Base-by-base conservation (phyloP, 805 yeast species). In the Starmerella sirachaensis region DNA sequence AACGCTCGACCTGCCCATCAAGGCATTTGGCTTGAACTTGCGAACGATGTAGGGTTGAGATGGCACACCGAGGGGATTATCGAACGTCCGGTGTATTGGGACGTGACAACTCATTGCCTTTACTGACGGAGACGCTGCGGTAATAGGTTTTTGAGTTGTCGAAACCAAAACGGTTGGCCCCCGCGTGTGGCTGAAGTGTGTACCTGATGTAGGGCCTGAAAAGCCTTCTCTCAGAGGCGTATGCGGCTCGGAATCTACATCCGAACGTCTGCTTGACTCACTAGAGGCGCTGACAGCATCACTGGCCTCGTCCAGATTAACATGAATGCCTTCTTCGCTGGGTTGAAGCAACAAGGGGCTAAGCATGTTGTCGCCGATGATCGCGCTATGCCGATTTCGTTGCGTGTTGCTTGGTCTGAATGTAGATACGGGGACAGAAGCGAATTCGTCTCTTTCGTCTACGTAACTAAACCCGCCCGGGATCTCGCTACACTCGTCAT, bases 311-410 rank as follows among this genome's bases (percentile, higher is more conserved):
- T n/a, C n/a, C n/a, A n/a, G n/a, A n/a, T n/a, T n/a, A n/a, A n/a
- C n/a, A n/a, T n/a, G n/a, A 17, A 13, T 18, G 14, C 23, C 23
- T 16, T 30, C n/a, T 5, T 8, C n/a, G 16, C 14, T 30, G 10
- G 33, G 13, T 13, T 17, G n/a, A 10, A 12, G 25, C 12, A 12
- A 10, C 12, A 23, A 23, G 11, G 25, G 10, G 25, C 11, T 23
- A 23, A 36, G 33, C 25, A 40, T 18, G 20, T 35, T 30, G 29
- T 40, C 38, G 9, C 46, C 46, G 11, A 42, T 42, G 14, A 42
- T 31, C 17, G 46, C 40, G 9, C 43, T 38, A n/a, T 33, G 36
- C 12, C 46, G 40, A 21, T 42, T 38, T 16, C 35, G 28, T 16
- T 18, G 18, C 17, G 22, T 5, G 11, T 27, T 13, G n/a, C n/a